Evolutionary conservation across 2,329 filamentous ascomycete species (phyloP).

Genomic region (Fusarium albidum): DNA sequence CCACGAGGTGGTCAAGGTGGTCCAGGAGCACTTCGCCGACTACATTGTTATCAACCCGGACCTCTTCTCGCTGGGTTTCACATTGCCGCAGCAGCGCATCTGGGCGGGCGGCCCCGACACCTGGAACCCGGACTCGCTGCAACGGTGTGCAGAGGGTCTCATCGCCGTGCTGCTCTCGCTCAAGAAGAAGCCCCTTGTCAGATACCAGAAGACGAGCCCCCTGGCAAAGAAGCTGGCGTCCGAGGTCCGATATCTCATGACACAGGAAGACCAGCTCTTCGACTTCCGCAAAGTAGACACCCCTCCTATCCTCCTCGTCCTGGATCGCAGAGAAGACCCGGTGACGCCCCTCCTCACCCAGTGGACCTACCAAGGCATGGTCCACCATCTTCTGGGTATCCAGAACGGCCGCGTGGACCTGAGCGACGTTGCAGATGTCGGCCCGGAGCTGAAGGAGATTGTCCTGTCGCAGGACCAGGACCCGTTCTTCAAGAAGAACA

Average conservation of each 20-base stretch:
- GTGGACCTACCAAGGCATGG: constrained; percentile 99
- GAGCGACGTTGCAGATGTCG: constrained; percentile 81
- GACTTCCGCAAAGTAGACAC: constrained; percentile 96
- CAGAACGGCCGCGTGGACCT: constrained; percentile 94
- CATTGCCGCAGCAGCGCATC: constrained; percentile 76
- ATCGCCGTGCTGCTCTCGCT: constrained; percentile 85
- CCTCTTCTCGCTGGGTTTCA: constrained; percentile 81
- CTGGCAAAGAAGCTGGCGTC: constrained; percentile 92
- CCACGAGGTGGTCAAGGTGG: constrained; percentile 91
- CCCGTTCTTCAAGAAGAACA: constrained; percentile 98
- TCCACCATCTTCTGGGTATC: constrained; percentile 94
- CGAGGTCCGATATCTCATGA: constrained; percentile 91
- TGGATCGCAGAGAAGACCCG: constrained; percentile 93
- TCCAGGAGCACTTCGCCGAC: constrained; percentile 97
- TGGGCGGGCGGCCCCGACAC: constrained; percentile 84
- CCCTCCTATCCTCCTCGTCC: constrained; percentile 86
- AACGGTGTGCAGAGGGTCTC: constrained; percentile 86
- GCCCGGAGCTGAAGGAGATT: constrained; percentile 90
- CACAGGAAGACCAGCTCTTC: constrained; percentile 95
- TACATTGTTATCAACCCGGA: constrained; percentile 96
- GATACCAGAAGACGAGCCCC: constrained; percentile 90
- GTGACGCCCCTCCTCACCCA: constrained; percentile 94
- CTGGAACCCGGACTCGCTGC: constrained; percentile 90
- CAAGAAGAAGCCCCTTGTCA: constrained; percentile 96
- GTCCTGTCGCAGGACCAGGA: constrained; percentile 97